A percentile compares a stretch with the other conserved stretches of the same genome.
Conservation (phyloP, 805 yeast species). For the Kodamaea hsintzibuensis region DNA sequence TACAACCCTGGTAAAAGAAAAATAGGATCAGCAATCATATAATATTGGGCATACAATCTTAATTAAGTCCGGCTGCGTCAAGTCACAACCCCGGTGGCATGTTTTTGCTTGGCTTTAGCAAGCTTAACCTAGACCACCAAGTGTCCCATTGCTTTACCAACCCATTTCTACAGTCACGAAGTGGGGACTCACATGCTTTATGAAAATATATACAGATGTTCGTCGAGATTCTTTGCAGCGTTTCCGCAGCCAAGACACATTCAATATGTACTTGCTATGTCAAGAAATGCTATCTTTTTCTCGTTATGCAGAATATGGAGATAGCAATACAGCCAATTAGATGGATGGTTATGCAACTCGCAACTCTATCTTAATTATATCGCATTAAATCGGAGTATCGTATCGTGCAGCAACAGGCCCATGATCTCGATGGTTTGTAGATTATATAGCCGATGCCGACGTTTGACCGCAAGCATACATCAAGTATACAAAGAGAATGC, state of each 20-base stretch:
- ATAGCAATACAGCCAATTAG: not conserved
- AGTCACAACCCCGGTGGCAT: not conserved
- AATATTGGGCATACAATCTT: not conserved
- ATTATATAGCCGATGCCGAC: not conserved
- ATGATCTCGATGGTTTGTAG: not conserved
- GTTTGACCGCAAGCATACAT: not conserved
- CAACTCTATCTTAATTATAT: not conserved
- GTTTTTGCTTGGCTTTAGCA: not conserved
- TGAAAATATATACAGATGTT: too few species aligned
- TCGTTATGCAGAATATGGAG: slow-evolving; percentile 1
- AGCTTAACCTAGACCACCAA: not conserved
- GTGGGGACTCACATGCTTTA: not conserved
- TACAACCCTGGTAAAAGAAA: too few species aligned
- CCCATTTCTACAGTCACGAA: not conserved
- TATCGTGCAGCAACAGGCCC: not conserved
- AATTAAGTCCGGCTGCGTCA: not conserved
- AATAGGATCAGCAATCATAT: not conserved
- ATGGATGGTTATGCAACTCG: not conserved
- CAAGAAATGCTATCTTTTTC: not conserved
- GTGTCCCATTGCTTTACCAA: too few species aligned
- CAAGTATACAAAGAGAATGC: not conserved
- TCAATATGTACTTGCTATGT: not conserved
- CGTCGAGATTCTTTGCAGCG: too few species aligned
- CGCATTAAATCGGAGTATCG: slow-evolving; percentile 2
- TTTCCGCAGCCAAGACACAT: not conserved